These are phyloP conservation scores for Leishmania major DNA, from an alignment of 208 protist genomes.

Conservation along the genomic window DNA sequence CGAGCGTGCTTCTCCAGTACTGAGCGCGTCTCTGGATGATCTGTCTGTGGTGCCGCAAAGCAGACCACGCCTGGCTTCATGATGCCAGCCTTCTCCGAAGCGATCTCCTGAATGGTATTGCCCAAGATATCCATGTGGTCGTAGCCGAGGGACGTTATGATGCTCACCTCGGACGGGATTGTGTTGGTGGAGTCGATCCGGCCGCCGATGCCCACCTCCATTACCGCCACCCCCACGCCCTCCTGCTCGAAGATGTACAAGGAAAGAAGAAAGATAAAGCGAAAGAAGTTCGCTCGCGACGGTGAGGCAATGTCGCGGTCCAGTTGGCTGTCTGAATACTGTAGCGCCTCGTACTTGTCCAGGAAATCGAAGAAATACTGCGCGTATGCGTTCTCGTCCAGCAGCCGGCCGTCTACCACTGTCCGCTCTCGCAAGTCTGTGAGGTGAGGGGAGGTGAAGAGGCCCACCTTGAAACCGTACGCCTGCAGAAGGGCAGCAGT, in stretches of 20 bases:
- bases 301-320: slow-evolving; percentile 47
- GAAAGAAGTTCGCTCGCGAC: slow-evolving; percentile 71
- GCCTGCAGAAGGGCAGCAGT: slow-evolving; percentile 77
- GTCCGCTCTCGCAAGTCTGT: slow-evolving; percentile 88
- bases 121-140: slow-evolving; percentile 96
- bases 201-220: slow-evolving; percentile 96
- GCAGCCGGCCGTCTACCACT: slow-evolving; percentile 70
- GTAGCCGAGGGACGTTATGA: slow-evolving; percentile 91
- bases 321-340: slow-evolving; percentile 59
- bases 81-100: slow-evolving; percentile 94
- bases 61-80: slow-evolving; percentile 86
- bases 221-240: slow-evolving; percentile 89
- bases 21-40: slow-evolving; percentile 62
- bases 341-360: slow-evolving; percentile 53
- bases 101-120: slow-evolving; percentile 93
- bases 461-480: slow-evolving; percentile 85
- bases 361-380: slow-evolving; percentile 81
- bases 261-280: slow-evolving; percentile 87
- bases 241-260: slow-evolving; percentile 79
- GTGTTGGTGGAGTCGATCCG: slow-evolving; percentile 94
- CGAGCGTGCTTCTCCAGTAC: slow-evolving; percentile 62
- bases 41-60: slow-evolving; percentile 70
- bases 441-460: slow-evolving; percentile 93
- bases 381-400: slow-evolving; percentile 70
- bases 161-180: slow-evolving; percentile 77